Conservation (phyloP, 1,284 basidiomycete genomes). For the Trichosporon asahii region DNA sequence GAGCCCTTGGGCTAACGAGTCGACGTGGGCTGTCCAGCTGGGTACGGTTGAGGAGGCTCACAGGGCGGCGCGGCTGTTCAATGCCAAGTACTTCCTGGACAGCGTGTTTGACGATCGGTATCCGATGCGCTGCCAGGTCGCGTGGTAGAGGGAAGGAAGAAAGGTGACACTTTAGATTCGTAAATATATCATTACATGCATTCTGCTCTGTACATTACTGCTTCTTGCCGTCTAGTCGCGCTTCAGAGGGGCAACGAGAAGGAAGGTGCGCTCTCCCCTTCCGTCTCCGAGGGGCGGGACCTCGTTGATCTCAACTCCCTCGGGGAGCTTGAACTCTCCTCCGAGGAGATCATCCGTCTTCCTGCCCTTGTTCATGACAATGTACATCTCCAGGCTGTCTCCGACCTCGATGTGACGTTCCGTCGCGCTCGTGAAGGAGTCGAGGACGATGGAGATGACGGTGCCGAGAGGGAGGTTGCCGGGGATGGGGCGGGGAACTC, state of each 20-base stretch:
- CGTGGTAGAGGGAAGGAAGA: slow-evolving; percentile 18
- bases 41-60: slow-evolving; percentile 31
- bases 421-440: slow-evolving; percentile 76
- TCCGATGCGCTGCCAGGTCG: slow-evolving; percentile 32
- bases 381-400: slow-evolving; percentile 85
- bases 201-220: slow-evolving; percentile 19
- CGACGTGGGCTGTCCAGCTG: slow-evolving; percentile 6
- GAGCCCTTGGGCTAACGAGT: background rate
- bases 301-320: slow-evolving; percentile 58
- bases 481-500: slow-evolving; percentile 62
- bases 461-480: slow-evolving; percentile 72
- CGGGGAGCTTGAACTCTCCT: slow-evolving; percentile 54
- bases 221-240: slow-evolving; percentile 40
- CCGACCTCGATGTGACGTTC: slow-evolving; percentile 97
- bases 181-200: slow-evolving; percentile 28
- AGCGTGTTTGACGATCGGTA: slow-evolving; percentile 20
- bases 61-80: slow-evolving; percentile 27
- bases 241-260: slow-evolving; percentile 47
- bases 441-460: slow-evolving; percentile 80
- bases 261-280: slow-evolving; percentile 46
- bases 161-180: background rate
- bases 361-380: slow-evolving; percentile 71
- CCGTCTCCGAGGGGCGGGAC: slow-evolving; percentile 41
- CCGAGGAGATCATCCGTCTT: slow-evolving; percentile 62
- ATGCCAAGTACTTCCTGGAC: slow-evolving; percentile 30